Evolutionary conservation across 2,329 filamentous ascomycete genomes (phyloP).

Genomic region (Cladosporium sp.): DNA sequence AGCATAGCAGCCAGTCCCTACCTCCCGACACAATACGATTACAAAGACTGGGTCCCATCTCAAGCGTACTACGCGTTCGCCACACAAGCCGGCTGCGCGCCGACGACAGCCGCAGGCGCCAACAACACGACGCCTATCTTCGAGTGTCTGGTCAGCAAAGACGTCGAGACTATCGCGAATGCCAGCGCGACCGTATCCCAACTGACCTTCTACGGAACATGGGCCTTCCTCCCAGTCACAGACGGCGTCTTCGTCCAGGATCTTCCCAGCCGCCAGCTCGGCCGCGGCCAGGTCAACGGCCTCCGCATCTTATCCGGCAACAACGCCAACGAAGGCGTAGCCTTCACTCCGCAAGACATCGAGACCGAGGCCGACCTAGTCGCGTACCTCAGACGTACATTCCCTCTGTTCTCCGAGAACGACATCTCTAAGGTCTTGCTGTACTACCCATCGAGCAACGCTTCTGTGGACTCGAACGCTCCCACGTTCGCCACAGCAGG

Average conservation of each 20-base stretch:
- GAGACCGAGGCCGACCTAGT: constrained; percentile 43
- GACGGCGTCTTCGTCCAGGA: constrained; percentile 43
- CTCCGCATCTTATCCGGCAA: constrained; percentile 42
- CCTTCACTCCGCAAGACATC: constrained; percentile 49
- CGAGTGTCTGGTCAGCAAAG: neutral
- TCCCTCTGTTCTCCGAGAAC: constrained; percentile 43
- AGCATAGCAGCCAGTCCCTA: constrained; percentile 25
- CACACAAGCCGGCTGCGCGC: neutral
- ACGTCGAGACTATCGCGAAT: neutral
- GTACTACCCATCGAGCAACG: constrained; percentile 37
- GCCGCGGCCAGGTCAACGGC: constrained; percentile 41
- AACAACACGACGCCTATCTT: neutral
- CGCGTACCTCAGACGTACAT: constrained; percentile 42
- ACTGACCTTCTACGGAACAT: constrained; percentile 41
- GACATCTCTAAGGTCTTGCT: constrained; percentile 43
- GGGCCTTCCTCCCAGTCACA: constrained; percentile 47
- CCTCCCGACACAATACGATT: neutral
- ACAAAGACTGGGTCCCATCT: neutral
- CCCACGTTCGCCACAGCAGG: constrained; percentile 35
- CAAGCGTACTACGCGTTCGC: neutral
- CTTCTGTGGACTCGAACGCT: neutral
- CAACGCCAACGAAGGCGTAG: constrained; percentile 54
- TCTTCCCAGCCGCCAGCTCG: constrained; percentile 41
- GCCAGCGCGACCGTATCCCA: constrained; percentile 14
- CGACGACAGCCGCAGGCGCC: neutral